phyloP scores from a whole-genome alignment of 768 basidiomycete genomes.

The Amanita thiersii region DNA sequence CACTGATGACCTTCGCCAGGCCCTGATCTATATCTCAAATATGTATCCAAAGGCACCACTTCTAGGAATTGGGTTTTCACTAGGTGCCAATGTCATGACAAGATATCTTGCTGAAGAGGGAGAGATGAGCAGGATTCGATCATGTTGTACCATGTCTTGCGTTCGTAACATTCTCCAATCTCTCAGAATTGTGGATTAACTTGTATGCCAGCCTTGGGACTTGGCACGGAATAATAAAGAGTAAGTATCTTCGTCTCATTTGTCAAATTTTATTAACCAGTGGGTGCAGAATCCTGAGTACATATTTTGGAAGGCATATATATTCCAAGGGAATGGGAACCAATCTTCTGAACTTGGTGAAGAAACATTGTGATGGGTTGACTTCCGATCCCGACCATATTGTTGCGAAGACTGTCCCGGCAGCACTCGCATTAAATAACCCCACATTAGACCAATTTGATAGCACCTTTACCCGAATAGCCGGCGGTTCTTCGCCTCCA shows the following conservation, averaged over 20 bases:
- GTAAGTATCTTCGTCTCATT: slow-evolving; percentile 22
- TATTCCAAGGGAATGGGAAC: slow-evolving; percentile 77
- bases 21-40: slow-evolving; percentile 66
- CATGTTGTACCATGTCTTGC: slow-evolving; percentile 67
- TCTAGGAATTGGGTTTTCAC: slow-evolving; percentile 85
- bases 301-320: slow-evolving; percentile 49
- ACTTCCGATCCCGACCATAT: slow-evolving; percentile 40
- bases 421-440: slow-evolving; percentile 38
- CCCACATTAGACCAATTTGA: slow-evolving; percentile 56
- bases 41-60: slow-evolving; percentile 75
- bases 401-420: slow-evolving; percentile 38
- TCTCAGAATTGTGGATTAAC: slow-evolving; percentile 14
- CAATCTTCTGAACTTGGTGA: slow-evolving; percentile 57
- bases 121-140: slow-evolving; percentile 45
- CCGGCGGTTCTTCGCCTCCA: slow-evolving; percentile 55
- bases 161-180: slow-evolving; percentile 38
- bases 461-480: slow-evolving; percentile 54
- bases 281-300: slow-evolving; percentile 43
- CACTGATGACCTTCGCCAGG: slow-evolving; percentile 83
- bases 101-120: slow-evolving; percentile 87
- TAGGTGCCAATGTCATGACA: slow-evolving; percentile 88
- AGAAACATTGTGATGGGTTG: slow-evolving; percentile 40
- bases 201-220: slow-evolving; percentile 41
- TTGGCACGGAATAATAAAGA: slow-evolving; percentile 38
- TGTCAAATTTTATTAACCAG: slow-evolving; percentile 3